These are phyloP conservation scores for Clarireedia monteithiana DNA, from an alignment of 2,329 filamentous ascomycete genomes.

Conservation along the genomic window DNA sequence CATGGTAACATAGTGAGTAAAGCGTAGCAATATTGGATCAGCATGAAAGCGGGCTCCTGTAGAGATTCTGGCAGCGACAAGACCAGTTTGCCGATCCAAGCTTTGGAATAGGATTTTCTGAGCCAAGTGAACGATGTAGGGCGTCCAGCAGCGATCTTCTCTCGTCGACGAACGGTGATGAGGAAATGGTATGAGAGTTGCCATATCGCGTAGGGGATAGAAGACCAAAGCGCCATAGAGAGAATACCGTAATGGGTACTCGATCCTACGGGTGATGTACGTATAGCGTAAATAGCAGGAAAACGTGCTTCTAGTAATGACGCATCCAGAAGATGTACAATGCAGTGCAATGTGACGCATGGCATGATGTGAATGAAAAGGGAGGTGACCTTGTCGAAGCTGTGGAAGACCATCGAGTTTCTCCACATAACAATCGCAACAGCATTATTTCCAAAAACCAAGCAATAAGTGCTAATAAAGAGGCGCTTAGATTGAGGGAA, in stretches of 20 bases:
- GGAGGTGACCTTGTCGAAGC: slow-evolving; percentile 91
- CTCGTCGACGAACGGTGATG: slow-evolving; percentile 88
- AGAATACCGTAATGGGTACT: slow-evolving; percentile 70
- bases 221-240: slow-evolving; percentile 92
- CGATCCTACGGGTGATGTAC: slow-evolving; percentile 57
- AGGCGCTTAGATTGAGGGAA: slow-evolving; percentile 87
- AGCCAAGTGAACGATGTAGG: slow-evolving; percentile 98
- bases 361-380: slow-evolving; percentile 99
- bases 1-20: slow-evolving; percentile 90
- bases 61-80: slow-evolving; percentile 65
- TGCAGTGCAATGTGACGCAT: slow-evolving; percentile 83
- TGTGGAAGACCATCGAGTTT: slow-evolving; percentile 97
- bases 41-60: slow-evolving; percentile 90
- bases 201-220: slow-evolving; percentile 87
- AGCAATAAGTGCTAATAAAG: slow-evolving; percentile 85
- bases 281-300: slow-evolving; percentile 80
- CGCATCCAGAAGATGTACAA: slow-evolving; percentile 72
- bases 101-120: slow-evolving; percentile 80
- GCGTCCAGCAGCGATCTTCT: slow-evolving; percentile 91
- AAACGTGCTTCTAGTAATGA: slow-evolving; percentile 63
- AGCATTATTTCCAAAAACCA: slow-evolving; percentile 94
- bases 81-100: slow-evolving; percentile 81
- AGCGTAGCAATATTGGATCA: slow-evolving; percentile 89
- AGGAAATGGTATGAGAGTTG: slow-evolving; percentile 89
- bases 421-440: slow-evolving; percentile 99